phyloP scores from a whole-genome alignment of 1,139 yeast genomes.

The Blastobotrys proliferans region DNA sequence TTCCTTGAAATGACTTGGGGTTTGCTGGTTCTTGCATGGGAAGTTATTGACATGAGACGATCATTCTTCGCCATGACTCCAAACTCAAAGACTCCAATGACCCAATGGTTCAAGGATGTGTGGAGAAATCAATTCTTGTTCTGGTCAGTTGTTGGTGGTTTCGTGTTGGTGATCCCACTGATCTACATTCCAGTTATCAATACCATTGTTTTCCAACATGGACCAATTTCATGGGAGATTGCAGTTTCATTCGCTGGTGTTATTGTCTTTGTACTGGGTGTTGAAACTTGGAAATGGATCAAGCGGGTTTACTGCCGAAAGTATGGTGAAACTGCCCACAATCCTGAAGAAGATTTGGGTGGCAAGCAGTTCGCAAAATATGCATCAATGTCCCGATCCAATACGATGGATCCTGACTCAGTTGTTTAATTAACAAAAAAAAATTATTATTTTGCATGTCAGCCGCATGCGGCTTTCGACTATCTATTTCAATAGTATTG shows the following conservation, averaged over 20 bases:
- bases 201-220: slow-evolving; percentile 69
- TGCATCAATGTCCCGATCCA: slow-evolving; percentile 7
- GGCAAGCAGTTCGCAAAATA: slow-evolving; percentile 1
- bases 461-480: too few relatives aligned
- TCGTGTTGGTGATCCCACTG: slow-evolving; percentile 72
- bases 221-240: slow-evolving; percentile 78
- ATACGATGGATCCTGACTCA: slow-evolving; percentile 8
- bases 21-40: slow-evolving; percentile 84
- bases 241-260: slow-evolving; percentile 69
- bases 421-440: too few relatives aligned
- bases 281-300: slow-evolving; percentile 63
- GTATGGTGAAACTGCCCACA: slow-evolving; percentile 1
- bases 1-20: slow-evolving; percentile 92
- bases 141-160: slow-evolving; percentile 77
- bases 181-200: slow-evolving; percentile 87
- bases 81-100: slow-evolving; percentile 57
- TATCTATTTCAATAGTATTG: too few relatives aligned
- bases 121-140: slow-evolving; percentile 77
- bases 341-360: slow-evolving; percentile 10
- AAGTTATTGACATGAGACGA: slow-evolving; percentile 70
- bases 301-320: slow-evolving; percentile 51
- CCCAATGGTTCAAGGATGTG: slow-evolving; percentile 56
- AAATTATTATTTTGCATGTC: too few relatives aligned
- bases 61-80: slow-evolving; percentile 77
- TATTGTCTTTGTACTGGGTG: slow-evolving; percentile 52